Base-by-base conservation (phyloP, 441 rosid species). In the California macrophylla region DNA sequence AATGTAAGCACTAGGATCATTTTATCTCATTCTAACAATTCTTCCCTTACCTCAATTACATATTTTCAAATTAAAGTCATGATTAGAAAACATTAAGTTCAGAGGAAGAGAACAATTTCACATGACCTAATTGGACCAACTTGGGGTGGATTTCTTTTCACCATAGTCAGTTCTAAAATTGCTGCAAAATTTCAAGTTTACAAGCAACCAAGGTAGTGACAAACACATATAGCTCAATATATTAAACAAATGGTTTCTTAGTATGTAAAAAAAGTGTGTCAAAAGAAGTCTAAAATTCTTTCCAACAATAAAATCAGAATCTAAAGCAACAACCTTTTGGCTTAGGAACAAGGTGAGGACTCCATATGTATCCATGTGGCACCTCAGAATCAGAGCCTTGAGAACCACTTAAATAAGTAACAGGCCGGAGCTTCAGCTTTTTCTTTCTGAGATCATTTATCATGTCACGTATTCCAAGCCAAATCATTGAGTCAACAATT, bases 401-500 rank as follows among this genome's bases (percentile, higher is more conserved):
- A 36, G 99, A 85, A 74, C 98, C 97, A 81, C 99, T 95, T 79
- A 95, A 89, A 80, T 95, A 95, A 21, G 98, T 95, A 29, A 95
- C 97, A 70, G 99, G 99, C n/a, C 98, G 90, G 54, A 92, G 86
- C 85, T 80, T 89, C 84, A 95, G 71, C 81, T 82, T 95, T 79
- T 92, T 95, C 75, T 95, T 95, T 78, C 99, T 83, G 64, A 92
- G 73, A 76, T 95, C 99, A 82, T 95, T 95, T 69, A 95, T 81
- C 93, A 95, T 89, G 81, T 95, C 99, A 69, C 97, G 85, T 69
- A 92, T 92, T 67, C 99, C 99, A 76, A 95, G 97, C 99, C 99
- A 95, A 78, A 92, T 89, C 82, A 95, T 36, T 3, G 99, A 95
- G 77, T 95, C 98, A 12, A 95, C 97, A 71, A 90, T 95, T 86